Percentiles rank a stretch among this genome's conserved stretches.
Conservation (phyloP, 345 rosid species). For the Lenwebbia sp. region DNA sequence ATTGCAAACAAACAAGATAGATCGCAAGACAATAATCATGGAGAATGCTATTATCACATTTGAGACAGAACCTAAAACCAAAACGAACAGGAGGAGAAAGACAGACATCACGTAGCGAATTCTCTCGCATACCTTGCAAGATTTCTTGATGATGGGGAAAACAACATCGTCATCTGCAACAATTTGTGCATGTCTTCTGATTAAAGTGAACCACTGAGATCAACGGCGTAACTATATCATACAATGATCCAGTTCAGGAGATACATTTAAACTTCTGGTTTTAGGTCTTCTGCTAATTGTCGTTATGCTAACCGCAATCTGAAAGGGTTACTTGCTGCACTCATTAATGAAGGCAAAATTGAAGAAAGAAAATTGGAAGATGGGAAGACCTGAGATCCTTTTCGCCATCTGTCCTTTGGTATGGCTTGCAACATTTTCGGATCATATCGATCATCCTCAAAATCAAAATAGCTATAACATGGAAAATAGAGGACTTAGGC, state of each 20-base stretch:
- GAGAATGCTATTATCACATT: neutral
- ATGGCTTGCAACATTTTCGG: constrained; percentile 7
- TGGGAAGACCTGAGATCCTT: constrained; percentile 17
- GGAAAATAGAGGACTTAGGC: neutral
- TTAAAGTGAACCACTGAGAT: constrained; percentile 15
- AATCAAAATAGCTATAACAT: constrained; percentile 11
- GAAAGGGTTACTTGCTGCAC: neutral
- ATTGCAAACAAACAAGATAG: neutral
- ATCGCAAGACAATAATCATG: neutral
- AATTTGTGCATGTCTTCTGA: constrained; percentile 13
- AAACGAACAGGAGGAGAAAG: neutral
- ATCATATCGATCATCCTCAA: constrained; percentile 4
- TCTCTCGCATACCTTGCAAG: constrained; percentile 8
- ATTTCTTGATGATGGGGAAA: constrained; percentile 7
- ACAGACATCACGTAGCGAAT: neutral
- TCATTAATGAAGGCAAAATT: neutral
- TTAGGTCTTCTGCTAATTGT: neutral
- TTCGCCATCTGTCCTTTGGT: constrained; percentile 15
- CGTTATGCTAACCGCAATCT: neutral
- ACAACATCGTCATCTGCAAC: constrained; percentile 4
- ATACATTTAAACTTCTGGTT: neutral
- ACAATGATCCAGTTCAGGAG: neutral
- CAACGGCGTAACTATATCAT: neutral
- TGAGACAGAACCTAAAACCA: neutral
- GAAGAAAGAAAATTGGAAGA: neutral